Conservation (phyloP, 169 alveolate genomes). For the Perkinsus olseni region DNA sequence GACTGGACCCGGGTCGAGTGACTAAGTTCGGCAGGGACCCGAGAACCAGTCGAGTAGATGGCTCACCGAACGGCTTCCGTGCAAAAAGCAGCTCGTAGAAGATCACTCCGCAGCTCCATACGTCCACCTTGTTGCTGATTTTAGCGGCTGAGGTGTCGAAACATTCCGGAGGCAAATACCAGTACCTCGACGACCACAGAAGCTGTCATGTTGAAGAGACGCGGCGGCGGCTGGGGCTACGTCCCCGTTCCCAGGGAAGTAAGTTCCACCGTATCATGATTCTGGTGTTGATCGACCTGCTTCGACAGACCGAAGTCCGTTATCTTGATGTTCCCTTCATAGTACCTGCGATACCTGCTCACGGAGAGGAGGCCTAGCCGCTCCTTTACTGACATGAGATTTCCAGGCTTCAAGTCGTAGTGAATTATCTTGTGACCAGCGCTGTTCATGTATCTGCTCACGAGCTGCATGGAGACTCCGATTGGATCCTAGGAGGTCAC, state of each 20-base stretch:
- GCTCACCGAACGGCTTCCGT: constrained; percentile 67
- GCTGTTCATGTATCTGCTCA: constrained; percentile 57
- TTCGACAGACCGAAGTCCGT: constrained; percentile 79
- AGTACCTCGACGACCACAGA: constrained; percentile 32
- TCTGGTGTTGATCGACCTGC: constrained; percentile 47
- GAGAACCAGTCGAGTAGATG: no score
- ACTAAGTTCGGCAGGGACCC: no score
- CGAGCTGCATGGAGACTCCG: not conserved
- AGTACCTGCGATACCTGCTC: constrained; percentile 21
- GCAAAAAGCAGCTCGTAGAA: constrained; percentile 72
- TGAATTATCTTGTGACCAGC: constrained; percentile 56
- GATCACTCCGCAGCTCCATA: constrained; percentile 80
- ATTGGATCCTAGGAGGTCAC: not conserved
- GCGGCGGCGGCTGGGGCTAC: no score
- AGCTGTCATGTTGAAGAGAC: no score
- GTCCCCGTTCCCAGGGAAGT: constrained; percentile 80
- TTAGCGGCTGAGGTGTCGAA: constrained; percentile 47
- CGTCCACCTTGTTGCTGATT: constrained; percentile 70
- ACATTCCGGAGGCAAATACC: constrained; percentile 83
- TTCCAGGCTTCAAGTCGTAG: constrained; percentile 77
- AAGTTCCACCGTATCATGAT: constrained; percentile 58
- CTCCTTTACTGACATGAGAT: constrained; percentile 42
- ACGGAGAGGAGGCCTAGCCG: not conserved
- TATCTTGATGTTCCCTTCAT: constrained; percentile 68
- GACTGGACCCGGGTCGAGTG: no score